phyloP scores from a whole-genome alignment of 305 asterid species.

The Stenogyne calaminthoides region DNA sequence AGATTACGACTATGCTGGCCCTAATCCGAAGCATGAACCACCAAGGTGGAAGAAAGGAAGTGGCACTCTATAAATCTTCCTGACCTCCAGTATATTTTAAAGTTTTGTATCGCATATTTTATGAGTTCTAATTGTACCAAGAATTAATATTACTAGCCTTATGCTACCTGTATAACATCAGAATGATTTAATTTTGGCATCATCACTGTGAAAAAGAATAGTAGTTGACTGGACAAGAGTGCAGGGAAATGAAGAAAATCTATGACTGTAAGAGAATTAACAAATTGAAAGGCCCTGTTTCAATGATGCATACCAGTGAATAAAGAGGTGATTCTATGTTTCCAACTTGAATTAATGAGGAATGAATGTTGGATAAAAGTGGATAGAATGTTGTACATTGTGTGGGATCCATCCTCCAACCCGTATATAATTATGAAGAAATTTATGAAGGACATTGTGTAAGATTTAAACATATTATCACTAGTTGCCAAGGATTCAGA shows the following conservation, averaged over 20 bases:
- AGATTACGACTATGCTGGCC: conserved; percentile 59
- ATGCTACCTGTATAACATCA: neutral
- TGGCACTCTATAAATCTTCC: conserved; percentile 15
- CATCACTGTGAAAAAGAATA: too few species aligned
- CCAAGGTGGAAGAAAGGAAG: conserved; percentile 46
- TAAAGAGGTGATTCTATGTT: neutral
- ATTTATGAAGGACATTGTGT: neutral
- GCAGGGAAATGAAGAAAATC: too few species aligned
- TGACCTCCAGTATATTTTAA: neutral
- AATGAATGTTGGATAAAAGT: neutral
- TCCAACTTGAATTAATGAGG: neutral
- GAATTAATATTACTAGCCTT: neutral
- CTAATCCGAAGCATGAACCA: conserved; percentile 54
- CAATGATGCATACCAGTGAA: neutral
- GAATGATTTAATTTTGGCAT: neutral
- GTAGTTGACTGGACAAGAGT: too few species aligned
- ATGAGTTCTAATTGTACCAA: neutral
- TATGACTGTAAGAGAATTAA: too few species aligned
- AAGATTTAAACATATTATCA: neutral
- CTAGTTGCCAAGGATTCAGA: neutral
- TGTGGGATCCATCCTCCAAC: too few species aligned
- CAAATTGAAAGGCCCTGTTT: neutral
- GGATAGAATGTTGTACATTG: neutral
- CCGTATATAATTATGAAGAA: neutral
- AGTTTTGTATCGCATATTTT: conserved; percentile 15